Evolutionary conservation across 129 eudicot species (phyloP).

Genomic region (Artemisia annua): DNA sequence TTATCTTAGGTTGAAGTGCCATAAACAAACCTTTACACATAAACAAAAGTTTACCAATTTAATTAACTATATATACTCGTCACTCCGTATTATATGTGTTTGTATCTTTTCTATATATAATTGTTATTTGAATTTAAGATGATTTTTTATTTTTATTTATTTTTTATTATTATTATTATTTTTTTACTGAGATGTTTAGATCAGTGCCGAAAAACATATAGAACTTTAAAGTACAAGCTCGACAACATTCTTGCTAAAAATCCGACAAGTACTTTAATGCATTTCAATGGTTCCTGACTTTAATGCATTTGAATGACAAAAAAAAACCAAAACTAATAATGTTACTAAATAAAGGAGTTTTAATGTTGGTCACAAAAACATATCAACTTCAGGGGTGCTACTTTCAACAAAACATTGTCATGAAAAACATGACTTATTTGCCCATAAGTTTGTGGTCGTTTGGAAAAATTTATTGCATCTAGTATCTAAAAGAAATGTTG

Average conservation of each 20-base stretch:
- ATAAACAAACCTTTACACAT: constrained; percentile 53
- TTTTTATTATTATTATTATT: too few species aligned
- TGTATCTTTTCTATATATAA: too few species aligned
- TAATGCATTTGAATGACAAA: not conserved
- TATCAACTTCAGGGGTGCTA: not conserved
- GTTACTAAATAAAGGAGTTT: not conserved
- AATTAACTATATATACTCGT: too few species aligned
- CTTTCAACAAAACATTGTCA: not conserved
- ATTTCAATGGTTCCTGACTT: constrained; percentile 4
- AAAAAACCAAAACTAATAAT: not conserved
- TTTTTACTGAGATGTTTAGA: not conserved
- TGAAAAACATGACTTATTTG: not conserved
- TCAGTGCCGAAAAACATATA: constrained; percentile 9
- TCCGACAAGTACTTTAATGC: not conserved
- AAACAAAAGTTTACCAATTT: not conserved
- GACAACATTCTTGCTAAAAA: constrained; percentile 9
- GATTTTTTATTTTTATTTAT: not conserved
- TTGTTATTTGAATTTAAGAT: too few species aligned
- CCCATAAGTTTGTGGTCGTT: not conserved
- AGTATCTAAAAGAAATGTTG: too few species aligned
- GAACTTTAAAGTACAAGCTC: constrained; percentile 19
- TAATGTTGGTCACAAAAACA: not conserved
- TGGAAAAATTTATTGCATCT: too few species aligned
- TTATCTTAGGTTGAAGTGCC: constrained; percentile 76
- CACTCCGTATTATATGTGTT: too few species aligned